phyloP scores from a whole-genome alignment of 2,329 filamentous ascomycete species.

The Alternaria sp. region DNA sequence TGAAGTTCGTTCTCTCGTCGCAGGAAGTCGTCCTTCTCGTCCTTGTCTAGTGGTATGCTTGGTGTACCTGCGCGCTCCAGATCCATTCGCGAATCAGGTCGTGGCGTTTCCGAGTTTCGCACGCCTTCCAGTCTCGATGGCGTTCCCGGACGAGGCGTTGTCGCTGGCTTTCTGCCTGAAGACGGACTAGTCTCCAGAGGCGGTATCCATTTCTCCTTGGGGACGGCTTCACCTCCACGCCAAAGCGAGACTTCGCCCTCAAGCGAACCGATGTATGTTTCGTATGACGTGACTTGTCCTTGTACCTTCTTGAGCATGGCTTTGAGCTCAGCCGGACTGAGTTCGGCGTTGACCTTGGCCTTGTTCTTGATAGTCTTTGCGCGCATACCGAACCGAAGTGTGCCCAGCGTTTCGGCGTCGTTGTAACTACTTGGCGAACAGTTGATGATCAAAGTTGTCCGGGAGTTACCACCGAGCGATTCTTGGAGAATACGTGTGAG shows the following conservation, averaged over 20 bases:
- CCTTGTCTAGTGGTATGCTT: conserved; percentile 87
- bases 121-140: conserved; percentile 63
- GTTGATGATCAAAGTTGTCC: conserved; percentile 98
- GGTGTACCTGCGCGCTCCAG: conserved; percentile 84
- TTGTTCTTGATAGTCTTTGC: conserved; percentile 99
- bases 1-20: conserved; percentile 95
- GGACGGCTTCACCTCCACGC: conserved; percentile 86
- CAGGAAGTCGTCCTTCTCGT: conserved; percentile 95
- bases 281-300: conserved; percentile 85
- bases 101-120: conserved; percentile 48
- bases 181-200: conserved; percentile 65
- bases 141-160: conserved; percentile 64
- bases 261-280: conserved; percentile 81
- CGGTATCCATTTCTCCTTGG: conserved; percentile 85
- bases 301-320: conserved; percentile 90
- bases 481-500: conserved; percentile 97
- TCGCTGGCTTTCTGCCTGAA: conserved; percentile 55
- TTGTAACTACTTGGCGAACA: conserved; percentile 99
- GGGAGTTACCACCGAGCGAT: conserved; percentile 94
- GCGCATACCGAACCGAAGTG: conserved; percentile 90
- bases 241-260: conserved; percentile 86
- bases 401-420: conserved; percentile 91
- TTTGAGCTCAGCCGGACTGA: conserved; percentile 95
- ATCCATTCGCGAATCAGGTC: conserved; percentile 71
- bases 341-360: conserved; percentile 98